A percentile compares a stretch with the other conserved stretches of the same genome.
Conservation (phyloP, 1,284 basidiomycete species). For the Ustilago esculenta region DNA sequence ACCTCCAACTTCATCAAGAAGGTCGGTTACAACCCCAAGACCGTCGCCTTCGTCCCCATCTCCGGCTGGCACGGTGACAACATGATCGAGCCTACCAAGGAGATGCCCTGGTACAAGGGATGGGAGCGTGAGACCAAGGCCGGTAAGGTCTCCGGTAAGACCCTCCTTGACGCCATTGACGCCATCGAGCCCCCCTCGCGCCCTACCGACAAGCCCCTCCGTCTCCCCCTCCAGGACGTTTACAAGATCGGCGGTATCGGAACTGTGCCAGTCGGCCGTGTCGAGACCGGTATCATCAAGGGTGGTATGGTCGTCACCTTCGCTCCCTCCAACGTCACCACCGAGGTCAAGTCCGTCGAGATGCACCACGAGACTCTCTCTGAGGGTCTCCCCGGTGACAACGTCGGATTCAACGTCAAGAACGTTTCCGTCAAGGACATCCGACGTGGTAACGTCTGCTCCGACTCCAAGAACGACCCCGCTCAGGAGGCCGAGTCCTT, state of each 20-base stretch:
- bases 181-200: conserved; percentile 97
- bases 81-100: conserved; percentile 87
- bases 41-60: conserved; percentile 98
- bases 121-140: conserved; percentile 78
- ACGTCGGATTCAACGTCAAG: conserved; percentile 90
- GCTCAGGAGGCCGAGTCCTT: conserved; percentile 99
- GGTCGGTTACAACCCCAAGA: conserved; percentile 99
- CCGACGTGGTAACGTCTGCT: conserved; percentile 98
- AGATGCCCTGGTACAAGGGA: conserved; percentile 99
- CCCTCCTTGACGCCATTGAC: conserved; percentile 98
- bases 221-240: conserved; percentile 99
- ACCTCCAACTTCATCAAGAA: conserved; percentile 99
- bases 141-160: conserved; percentile 95
- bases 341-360: conserved; percentile 99
- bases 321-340: conserved; percentile 96
- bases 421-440: conserved; percentile 99
- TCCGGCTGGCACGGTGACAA: conserved; percentile 99
- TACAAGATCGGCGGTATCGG: conserved; percentile 99
- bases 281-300: conserved; percentile 99
- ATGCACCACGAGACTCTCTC: conserved; percentile 99
- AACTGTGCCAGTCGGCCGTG: conserved; percentile 99
- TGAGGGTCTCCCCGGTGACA: conserved; percentile 96
- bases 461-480: conserved; percentile 99
- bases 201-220: conserved; percentile 99
- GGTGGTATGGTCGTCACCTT: conserved; percentile 96